A percentile compares a stretch with the other conserved stretches of the same genome.
Conservation (phyloP, 768 basidiomycete genomes). For the Gloeostereum incarnatum region DNA sequence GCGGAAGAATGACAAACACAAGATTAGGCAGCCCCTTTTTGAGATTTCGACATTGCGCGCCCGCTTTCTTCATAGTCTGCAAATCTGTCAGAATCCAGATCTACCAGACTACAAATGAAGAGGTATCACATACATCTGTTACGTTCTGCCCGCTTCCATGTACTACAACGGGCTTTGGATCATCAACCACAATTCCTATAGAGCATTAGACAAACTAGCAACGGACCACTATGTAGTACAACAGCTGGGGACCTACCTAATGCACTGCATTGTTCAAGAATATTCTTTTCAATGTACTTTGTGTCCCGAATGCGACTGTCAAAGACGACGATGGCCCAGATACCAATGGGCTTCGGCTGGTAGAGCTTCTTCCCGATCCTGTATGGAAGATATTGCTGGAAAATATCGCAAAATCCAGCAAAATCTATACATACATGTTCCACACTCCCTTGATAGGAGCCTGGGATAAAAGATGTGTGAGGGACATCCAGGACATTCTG, state of each 20-base stretch:
- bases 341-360: constrained; percentile 20
- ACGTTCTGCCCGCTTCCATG: neutral
- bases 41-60: neutral
- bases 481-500: constrained; percentile 1
- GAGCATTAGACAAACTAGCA: neutral
- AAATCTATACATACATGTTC: constrained; percentile 54
- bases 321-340: neutral
- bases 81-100: neutral
- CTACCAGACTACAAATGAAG: neutral
- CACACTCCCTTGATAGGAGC: constrained; percentile 58
- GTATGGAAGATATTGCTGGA: constrained; percentile 3
- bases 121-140: neutral
- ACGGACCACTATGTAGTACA: neutral
- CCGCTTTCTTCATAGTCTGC: neutral
- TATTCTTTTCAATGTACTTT: neutral
- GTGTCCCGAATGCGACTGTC: neutral
- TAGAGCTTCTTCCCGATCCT: constrained; percentile 71
- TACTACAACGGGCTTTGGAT: neutral
- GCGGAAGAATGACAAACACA: constrained; percentile 64
- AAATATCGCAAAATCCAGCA: constrained; percentile 1
- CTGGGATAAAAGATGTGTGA: constrained; percentile 20
- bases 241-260: neutral
- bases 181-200: neutral
- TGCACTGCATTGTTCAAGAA: neutral
- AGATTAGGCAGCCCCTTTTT: neutral